phyloP scores from a whole-genome alignment of 2,329 filamentous ascomycete species.

The Claviceps sp. region DNA sequence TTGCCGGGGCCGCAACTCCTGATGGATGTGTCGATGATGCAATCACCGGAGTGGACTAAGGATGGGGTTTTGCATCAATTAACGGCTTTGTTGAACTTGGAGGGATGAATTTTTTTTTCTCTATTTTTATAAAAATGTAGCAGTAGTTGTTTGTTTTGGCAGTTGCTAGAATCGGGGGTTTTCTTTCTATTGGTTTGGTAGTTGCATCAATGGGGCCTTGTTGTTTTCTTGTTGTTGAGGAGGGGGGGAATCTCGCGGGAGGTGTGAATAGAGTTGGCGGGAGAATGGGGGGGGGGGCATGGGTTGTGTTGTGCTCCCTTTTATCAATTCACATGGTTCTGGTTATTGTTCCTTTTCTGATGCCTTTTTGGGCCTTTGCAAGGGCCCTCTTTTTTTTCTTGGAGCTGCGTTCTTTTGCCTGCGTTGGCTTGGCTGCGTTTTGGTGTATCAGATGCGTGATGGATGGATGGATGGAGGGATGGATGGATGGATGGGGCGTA shows the following conservation, averaged over 20 bases:
- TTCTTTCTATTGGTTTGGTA: neutral
- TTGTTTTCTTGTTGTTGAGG: too few species aligned
- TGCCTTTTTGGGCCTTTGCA: neutral
- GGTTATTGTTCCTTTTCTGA: neutral
- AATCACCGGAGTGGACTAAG: conserved; percentile 46
- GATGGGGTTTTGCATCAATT: conserved; percentile 56
- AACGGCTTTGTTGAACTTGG: conserved; percentile 36
- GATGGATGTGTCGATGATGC: conserved; percentile 52
- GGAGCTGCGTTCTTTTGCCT: too few species aligned
- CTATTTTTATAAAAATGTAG: too few species aligned
- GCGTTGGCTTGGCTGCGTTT: neutral
- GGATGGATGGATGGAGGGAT: too few species aligned
- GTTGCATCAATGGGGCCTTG: too few species aligned
- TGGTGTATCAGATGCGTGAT: conserved; percentile 6
- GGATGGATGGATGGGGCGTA: conserved; percentile 4
- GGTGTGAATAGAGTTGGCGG: too few species aligned
- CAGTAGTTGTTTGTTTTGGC: too few species aligned
- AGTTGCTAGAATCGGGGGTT: neutral
- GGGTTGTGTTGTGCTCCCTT: neutral
- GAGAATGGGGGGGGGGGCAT: too few species aligned
- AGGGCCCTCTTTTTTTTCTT: neutral
- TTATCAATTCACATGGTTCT: neutral
- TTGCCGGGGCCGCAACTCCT: conserved; percentile 55
- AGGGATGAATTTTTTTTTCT: conserved; percentile 29
- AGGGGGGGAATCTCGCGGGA: too few species aligned